Evolutionary conservation across 208 protist species (phyloP).

Genomic region (Wallacemonas rigidus): DNA sequence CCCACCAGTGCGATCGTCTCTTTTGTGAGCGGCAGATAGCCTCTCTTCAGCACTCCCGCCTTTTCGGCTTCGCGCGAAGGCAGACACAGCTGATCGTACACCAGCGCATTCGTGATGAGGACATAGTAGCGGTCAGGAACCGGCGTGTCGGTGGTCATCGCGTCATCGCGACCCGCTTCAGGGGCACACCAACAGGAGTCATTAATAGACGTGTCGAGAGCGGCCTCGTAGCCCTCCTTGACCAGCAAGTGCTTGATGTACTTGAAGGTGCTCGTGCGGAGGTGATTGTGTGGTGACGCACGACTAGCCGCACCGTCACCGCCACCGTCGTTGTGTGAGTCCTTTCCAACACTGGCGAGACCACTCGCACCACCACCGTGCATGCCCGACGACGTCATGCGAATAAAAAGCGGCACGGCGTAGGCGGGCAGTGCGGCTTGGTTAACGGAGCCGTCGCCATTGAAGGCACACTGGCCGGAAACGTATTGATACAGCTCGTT

Average conservation of each 20-base stretch:
- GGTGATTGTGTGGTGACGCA: constrained; percentile 4
- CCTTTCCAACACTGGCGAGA: too few relatives aligned
- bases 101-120: constrained; percentile 32
- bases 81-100: constrained; percentile 23
- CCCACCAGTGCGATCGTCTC: constrained; percentile 30
- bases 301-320: background rate
- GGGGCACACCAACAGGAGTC: background rate
- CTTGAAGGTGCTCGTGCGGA: constrained; percentile 57
- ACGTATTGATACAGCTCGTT: constrained; percentile 46
- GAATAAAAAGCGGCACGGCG: constrained; percentile 54
- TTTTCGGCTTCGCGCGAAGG: background rate
- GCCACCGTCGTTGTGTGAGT: background rate
- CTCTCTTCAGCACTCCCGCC: background rate
- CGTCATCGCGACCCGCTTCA: background rate
- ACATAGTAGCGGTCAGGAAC: constrained; percentile 38
- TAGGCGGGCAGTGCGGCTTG: constrained; percentile 37
- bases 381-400: constrained; percentile 21
- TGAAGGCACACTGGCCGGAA: constrained; percentile 9
- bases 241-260: constrained; percentile 43
- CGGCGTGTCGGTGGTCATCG: background rate
- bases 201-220: constrained; percentile 2
- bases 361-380: background rate
- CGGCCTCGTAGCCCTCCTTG: constrained; percentile 37
- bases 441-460: constrained; percentile 25
- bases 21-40: constrained; percentile 45